Evolutionary conservation across 441 rosid genomes (phyloP), one percentile per base, ranked within the genome.

Genomic region (Pelargonium citronellum): DNA sequence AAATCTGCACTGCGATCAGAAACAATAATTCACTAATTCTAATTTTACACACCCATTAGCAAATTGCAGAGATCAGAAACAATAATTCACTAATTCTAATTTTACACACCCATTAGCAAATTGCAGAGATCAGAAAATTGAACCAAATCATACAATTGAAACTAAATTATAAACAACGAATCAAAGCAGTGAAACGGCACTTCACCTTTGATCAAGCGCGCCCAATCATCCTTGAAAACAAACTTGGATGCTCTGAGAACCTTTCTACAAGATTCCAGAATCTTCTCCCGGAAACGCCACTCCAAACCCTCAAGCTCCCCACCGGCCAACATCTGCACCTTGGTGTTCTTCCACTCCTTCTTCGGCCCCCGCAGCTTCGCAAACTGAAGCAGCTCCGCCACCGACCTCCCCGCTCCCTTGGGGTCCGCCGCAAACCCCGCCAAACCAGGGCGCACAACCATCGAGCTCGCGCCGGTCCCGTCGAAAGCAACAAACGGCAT

Each of bases 171-270:
- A 49, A 8, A 17, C 4, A 30, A 30, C 37, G 37, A 30, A 3
- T 30, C 37, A 30, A 30, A 30, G 37, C 37, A 30, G 37, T 30
- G 58, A 55, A 66, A 41, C 1, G 9, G 43, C 3, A n/a, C 58
- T 67, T 60, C n/a, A 81, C 86, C 86, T 79, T 61, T 19, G 71
- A 79, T 22, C 67, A 76, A n/a, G 0, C 67, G 76, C 7, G 81
- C 81, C 87, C 87, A 84, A 11, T 80, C 81, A 15, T 84, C 81
- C 79, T 72, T 84, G 43, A 84, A 84, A 9, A 66, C 55, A 9
- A 84, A 81, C 15, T 79, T 80, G 11, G 87, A 84, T 24, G 43
- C 70, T 66, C 87, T 76, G 75, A 84, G 64, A 64, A 79, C 78
- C 37, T 51, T 34, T 9, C 85, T 67, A 61, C 80, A 79, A 30